Percentiles rank a stretch among this genome's conserved stretches.
Evolutionary conservation across 169 alveolate species (phyloP).

Genomic region (Plasmodium vinckei): DNA sequence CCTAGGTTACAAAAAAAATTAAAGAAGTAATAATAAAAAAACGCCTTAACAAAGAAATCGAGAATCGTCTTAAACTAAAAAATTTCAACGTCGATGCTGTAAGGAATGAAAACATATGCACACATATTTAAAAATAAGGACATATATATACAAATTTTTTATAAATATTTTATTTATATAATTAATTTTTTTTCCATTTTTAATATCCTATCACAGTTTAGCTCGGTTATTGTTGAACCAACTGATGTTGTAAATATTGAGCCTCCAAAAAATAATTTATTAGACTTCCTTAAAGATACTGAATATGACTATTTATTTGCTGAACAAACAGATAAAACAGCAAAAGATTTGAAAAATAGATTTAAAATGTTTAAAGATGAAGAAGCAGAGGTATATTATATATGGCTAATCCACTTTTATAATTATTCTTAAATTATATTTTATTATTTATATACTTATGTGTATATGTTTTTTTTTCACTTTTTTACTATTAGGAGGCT

Average conservation of each 20-base stretch:
- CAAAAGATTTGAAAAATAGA: constrained; percentile 83
- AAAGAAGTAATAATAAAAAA: constrained; percentile 80
- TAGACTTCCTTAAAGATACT: constrained; percentile 76
- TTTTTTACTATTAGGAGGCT: constrained; percentile 76
- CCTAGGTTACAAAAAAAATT: constrained; percentile 83
- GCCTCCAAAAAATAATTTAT: constrained; percentile 75
- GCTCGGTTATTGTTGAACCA: constrained; percentile 69
- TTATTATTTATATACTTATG: background rate
- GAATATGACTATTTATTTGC: constrained; percentile 74
- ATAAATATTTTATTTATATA: no score
- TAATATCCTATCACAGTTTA: constrained; percentile 12
- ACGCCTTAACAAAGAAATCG: constrained; percentile 79
- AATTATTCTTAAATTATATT: background rate
- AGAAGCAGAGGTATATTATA: constrained; percentile 53
- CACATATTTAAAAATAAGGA: constrained; percentile 70
- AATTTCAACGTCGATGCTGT: constrained; percentile 80
- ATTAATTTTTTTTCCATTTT: constrained; percentile 13
- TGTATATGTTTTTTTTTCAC: background rate
- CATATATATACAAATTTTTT: constrained; percentile 71
- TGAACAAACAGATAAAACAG: constrained; percentile 70
- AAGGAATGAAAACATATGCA: constrained; percentile 80
- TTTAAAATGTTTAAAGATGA: constrained; percentile 85
- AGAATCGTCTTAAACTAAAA: constrained; percentile 78
- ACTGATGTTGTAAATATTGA: constrained; percentile 83
- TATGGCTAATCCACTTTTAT: background rate